Evolutionary conservation across 768 basidiomycete species (phyloP).

Genomic region (Mycena crocata): DNA sequence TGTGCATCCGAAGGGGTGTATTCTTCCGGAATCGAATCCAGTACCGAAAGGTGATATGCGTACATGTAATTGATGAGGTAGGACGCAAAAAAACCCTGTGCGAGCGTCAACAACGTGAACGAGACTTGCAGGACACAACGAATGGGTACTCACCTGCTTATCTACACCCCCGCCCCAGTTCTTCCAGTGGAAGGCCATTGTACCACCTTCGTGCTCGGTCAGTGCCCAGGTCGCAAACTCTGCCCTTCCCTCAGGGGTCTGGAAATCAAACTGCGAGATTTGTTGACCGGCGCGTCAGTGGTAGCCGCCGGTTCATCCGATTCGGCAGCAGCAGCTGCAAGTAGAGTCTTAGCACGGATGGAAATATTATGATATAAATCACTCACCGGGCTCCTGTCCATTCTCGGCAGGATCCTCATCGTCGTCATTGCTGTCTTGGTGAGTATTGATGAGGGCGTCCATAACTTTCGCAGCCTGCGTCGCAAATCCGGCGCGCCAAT

Average conservation of each 20-base stretch:
- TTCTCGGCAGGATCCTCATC: too few species aligned
- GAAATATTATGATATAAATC: too few species aligned
- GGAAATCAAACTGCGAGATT: neutral
- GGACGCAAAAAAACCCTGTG: neutral
- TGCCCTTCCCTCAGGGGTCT: neutral
- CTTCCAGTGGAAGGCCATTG: neutral
- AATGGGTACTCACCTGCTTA: too few species aligned
- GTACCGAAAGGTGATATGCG: neutral
- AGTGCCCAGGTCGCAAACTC: neutral
- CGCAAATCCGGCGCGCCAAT: neutral
- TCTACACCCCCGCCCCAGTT: too few species aligned
- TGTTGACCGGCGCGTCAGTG: too few species aligned
- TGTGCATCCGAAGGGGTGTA: neutral
- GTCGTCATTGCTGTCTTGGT: neutral
- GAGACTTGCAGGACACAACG: too few species aligned
- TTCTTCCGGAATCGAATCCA: neutral
- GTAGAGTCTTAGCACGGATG: too few species aligned
- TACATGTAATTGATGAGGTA: neutral
- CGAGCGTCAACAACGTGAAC: too few species aligned
- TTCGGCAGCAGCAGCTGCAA: too few species aligned
- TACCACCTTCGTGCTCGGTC: neutral
- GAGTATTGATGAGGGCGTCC: neutral
- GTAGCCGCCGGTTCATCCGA: too few species aligned
- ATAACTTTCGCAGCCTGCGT: neutral
- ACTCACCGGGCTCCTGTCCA: too few species aligned